Conservation (phyloP, 2,329 filamentous ascomycete genomes). For the Apiospora hydei region DNA sequence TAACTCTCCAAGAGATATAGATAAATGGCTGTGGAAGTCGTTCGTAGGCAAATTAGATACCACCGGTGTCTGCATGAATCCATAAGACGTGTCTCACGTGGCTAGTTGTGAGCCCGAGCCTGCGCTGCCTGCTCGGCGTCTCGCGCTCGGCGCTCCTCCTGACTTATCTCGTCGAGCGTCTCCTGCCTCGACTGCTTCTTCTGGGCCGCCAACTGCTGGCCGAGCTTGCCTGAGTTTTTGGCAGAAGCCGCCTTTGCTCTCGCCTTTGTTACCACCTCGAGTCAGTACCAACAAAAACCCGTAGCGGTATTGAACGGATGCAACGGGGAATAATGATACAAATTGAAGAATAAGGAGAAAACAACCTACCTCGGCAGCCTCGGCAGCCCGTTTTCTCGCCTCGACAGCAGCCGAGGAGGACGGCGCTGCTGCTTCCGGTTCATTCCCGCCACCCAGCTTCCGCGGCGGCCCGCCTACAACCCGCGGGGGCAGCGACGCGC, state of each 20-base stretch:
- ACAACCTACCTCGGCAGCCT: slow-evolving; percentile 80
- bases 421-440: slow-evolving; percentile 29
- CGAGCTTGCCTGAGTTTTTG: slow-evolving; percentile 72
- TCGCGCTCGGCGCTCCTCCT: slow-evolving; percentile 68
- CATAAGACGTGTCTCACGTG: slow-evolving; percentile 1
- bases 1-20: neutral
- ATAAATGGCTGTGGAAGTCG: neutral
- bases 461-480: slow-evolving; percentile 64
- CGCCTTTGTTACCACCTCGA: slow-evolving; percentile 55
- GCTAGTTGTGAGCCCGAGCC: slow-evolving; percentile 63
- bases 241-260: slow-evolving; percentile 64
- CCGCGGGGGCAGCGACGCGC: slow-evolving; percentile 57
- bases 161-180: slow-evolving; percentile 72
- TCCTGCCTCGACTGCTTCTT: slow-evolving; percentile 75
- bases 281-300: slow-evolving; percentile 19
- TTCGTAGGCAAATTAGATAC: neutral
- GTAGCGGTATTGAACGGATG: neutral
- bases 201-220: slow-evolving; percentile 74
- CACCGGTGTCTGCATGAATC: neutral
- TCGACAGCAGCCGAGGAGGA: slow-evolving; percentile 53
- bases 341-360: slow-evolving; percentile 3
- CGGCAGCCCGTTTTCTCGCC: slow-evolving; percentile 76
- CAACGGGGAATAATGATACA: too few species aligned
- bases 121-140: slow-evolving; percentile 71
- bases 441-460: slow-evolving; percentile 65